Percentiles rank a stretch among this genome's conserved stretches.
These are phyloP conservation scores for Cadophora luteo-olivacea DNA, from an alignment of 2,329 filamentous ascomycete genomes.

Conservation along the genomic window DNA sequence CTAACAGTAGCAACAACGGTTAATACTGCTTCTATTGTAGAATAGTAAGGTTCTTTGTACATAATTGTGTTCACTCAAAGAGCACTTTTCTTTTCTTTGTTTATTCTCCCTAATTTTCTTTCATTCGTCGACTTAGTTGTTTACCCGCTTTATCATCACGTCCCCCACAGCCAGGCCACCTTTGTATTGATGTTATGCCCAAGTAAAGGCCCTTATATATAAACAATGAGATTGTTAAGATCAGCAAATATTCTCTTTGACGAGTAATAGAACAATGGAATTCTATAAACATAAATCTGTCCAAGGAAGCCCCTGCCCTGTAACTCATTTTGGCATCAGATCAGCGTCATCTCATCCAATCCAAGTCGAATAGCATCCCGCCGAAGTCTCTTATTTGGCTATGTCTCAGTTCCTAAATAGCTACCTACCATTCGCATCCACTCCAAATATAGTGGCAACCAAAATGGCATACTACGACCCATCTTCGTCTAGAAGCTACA, in stretches of 20 bases:
- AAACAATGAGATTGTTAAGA: neutral
- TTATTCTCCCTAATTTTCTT: conserved; percentile 4
- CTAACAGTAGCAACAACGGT: neutral
- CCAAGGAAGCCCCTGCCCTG: neutral
- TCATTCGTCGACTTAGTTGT: neutral
- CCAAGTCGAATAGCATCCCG: neutral
- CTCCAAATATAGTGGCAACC: neutral
- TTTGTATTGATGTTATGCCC: no score
- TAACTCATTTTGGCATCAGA: neutral
- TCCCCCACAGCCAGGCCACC: no score
- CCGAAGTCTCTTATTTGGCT: neutral
- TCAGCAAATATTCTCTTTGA: neutral
- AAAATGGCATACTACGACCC: neutral
- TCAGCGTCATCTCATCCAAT: neutral
- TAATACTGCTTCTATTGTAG: neutral
- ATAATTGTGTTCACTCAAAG: neutral
- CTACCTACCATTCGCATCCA: no score
- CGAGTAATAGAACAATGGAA: neutral
- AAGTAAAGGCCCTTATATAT: neutral
- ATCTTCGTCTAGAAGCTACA: neutral
- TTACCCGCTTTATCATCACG: neutral
- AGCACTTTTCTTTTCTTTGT: neutral
- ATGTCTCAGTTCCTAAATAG: neutral
- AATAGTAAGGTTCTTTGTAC: neutral
- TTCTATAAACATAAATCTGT: neutral